Base-by-base conservation (phyloP, 2,329 filamentous ascomycete species). In the Juglanconis oblonga region DNA sequence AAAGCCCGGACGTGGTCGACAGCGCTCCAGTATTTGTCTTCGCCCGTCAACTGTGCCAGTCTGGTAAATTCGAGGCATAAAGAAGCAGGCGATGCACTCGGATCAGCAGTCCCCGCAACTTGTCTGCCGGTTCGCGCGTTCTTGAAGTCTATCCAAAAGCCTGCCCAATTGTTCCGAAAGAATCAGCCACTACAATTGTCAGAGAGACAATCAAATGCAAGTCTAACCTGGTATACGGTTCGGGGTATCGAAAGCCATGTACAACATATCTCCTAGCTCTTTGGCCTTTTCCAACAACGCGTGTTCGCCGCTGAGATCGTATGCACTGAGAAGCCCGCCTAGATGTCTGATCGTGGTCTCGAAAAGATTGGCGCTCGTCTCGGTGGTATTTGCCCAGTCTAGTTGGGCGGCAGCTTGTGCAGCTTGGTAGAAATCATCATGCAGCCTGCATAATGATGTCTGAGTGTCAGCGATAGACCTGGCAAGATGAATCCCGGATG, bases 181-280 rank as follows among this genome's bases (percentile, higher is more conserved):
- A 24, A 24, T 24, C 17, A 24, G 17, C 17, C 17, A 24, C 17
- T 24, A 24, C 17, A 24, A 24, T 24, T 24, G 17, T 24, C 17
- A 24, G 17, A 24, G 17, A 24, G 17, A 24, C 17, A 24, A 2
- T 24, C 2, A 24, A 24, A 24, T 24, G 17, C 17, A 24, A 24
- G 17, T 24, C 17, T 24, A 24, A 24, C 17, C 17, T 0, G 71
- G 70, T 69, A 72, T 71, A 5, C 66, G 67, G 32, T 71, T 72
- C 0, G 69, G 69, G 36, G 69, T 72, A 52, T 72, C 70, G 47
- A 72, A 72, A 3, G 68, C 66, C 31, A 65, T 67, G 44, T 71
- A 69, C 10, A 72, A 65, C 69, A 78, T 73, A 52, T 78, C 74
- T 10, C 74, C 76, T 1, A 77, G 66, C 62, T 77, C 73, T 7